Evolutionary conservation across 371 early-diverging fungal species (phyloP).

Genomic region (Zopfochytrium polystomum): DNA sequence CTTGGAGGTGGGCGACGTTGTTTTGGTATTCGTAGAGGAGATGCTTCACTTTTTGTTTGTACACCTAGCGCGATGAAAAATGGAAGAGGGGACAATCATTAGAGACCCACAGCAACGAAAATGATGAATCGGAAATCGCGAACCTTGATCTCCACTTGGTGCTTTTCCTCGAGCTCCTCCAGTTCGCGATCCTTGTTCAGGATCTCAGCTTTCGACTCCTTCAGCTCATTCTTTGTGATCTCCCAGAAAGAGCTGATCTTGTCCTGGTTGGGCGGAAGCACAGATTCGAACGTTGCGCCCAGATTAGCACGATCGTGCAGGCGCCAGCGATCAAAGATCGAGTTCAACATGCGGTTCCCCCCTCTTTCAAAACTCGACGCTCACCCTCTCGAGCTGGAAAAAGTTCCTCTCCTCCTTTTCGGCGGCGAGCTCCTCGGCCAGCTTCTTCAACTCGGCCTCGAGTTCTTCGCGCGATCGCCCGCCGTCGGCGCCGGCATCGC

Average conservation of each 20-base stretch:
- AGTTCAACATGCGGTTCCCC: no score
- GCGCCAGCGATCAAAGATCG: background rate
- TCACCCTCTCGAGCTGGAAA: conserved; percentile 55
- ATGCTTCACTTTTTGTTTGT: conserved; percentile 66
- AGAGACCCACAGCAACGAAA: background rate
- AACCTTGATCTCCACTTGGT: conserved; percentile 62
- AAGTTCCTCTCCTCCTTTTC: conserved; percentile 57
- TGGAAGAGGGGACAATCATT: background rate
- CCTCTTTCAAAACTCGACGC: conserved; percentile 8
- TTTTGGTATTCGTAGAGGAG: conserved; percentile 63
- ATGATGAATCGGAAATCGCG: background rate
- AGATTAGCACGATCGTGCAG: no score
- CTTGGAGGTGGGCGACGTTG: conserved; percentile 60
- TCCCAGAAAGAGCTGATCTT: conserved; percentile 56
- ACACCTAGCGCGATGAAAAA: conserved; percentile 35
- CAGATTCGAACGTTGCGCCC: no score
- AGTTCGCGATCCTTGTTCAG: conserved; percentile 57
- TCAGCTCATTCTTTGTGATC: conserved; percentile 51
- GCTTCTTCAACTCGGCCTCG: conserved; percentile 43
- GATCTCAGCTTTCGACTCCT: conserved; percentile 41
- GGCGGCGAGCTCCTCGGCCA: conserved; percentile 41
- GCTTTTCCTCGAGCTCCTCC: conserved; percentile 59
- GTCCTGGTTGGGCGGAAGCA: conserved; percentile 36
- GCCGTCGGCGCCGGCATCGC: conserved; percentile 5
- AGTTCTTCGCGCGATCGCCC: conserved; percentile 29